A percentile compares a stretch with the other conserved stretches of the same genome.
These are phyloP conservation scores for Krasilnikovozyma curviuscula DNA, from an alignment of 768 basidiomycete species.

Conservation along the genomic window DNA sequence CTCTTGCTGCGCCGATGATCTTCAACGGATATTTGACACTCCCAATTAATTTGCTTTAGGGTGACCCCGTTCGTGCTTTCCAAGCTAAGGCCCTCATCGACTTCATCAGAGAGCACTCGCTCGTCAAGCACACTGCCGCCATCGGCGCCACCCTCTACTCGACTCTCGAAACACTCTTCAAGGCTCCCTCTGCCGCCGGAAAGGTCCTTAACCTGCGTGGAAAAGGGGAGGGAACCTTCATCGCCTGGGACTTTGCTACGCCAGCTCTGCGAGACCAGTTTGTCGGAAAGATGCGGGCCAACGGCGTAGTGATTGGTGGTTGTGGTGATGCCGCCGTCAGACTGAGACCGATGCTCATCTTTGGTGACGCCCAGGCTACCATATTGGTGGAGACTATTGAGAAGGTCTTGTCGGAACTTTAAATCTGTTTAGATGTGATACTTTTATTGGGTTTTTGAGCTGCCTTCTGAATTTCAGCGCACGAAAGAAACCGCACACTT, in stretches of 20 bases:
- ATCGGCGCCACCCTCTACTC: conserved; percentile 22
- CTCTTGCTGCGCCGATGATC: too few species aligned
- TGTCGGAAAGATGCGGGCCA: conserved; percentile 19
- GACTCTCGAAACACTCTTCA: conserved; percentile 14
- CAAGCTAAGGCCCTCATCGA: conserved; percentile 27
- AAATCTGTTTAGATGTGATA: not conserved
- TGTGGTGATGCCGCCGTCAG: conserved; percentile 21
- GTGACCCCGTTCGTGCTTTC: conserved; percentile 27
- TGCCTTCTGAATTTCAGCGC: too few species aligned
- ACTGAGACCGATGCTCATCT: conserved; percentile 26
- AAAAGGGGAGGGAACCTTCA: conserved; percentile 26
- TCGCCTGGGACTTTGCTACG: conserved; percentile 26
- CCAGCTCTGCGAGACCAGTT: conserved; percentile 22
- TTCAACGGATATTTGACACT: too few species aligned
- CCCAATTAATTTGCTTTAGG: conserved; percentile 9
- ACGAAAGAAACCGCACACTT: too few species aligned
- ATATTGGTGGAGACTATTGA: conserved; percentile 16
- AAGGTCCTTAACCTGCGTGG: conserved; percentile 20
- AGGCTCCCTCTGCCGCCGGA: conserved; percentile 5
- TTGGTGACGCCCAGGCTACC: conserved; percentile 24
- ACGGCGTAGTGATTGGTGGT: conserved; percentile 28
- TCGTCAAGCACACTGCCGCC: conserved; percentile 25
- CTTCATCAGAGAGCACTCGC: conserved; percentile 24
- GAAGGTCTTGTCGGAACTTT: conserved; percentile 15
- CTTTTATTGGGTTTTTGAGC: too few species aligned